Percentiles rank a stretch among this genome's conserved stretches.
Evolutionary conservation across 768 basidiomycete genomes (phyloP).

Genomic region (Boletus sp.): DNA sequence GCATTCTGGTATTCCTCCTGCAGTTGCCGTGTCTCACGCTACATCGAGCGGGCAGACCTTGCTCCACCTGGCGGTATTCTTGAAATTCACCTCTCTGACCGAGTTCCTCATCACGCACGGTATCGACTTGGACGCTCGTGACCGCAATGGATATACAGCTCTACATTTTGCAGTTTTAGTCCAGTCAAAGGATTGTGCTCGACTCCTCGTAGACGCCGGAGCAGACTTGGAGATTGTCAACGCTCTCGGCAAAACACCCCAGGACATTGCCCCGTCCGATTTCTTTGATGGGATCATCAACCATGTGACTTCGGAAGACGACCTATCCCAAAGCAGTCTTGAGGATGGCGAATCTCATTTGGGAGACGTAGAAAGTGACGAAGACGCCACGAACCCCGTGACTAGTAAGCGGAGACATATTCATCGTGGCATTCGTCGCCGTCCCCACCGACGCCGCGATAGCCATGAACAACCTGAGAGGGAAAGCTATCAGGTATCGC

Average conservation of each 20-base stretch:
- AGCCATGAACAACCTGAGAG: slow-evolving; percentile 12
- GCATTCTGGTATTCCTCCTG: slow-evolving; percentile 40
- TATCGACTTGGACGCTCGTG: slow-evolving; percentile 80
- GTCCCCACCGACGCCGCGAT: slow-evolving; percentile 15
- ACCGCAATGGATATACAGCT: slow-evolving; percentile 88
- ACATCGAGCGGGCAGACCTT: slow-evolving; percentile 80
- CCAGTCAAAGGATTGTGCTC: slow-evolving; percentile 60
- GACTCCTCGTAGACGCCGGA: slow-evolving; percentile 70
- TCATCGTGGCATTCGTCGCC: slow-evolving; percentile 37
- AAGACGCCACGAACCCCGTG: slow-evolving; percentile 39
- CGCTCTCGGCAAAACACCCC: slow-evolving; percentile 64
- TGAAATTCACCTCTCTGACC: slow-evolving; percentile 71
- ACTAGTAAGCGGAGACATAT: slow-evolving; percentile 31
- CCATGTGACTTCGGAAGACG: slow-evolving; percentile 18
- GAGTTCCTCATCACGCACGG: slow-evolving; percentile 68
- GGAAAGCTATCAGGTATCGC: not conserved
- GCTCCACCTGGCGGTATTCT: slow-evolving; percentile 81
- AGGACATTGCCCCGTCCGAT: slow-evolving; percentile 51
- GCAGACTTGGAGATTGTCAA: slow-evolving; percentile 80
- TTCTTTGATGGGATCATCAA: slow-evolving; percentile 42
- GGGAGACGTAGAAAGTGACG: slow-evolving; percentile 71
- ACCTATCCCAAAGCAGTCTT: slow-evolving; percentile 19
- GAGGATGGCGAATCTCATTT: slow-evolving; percentile 60
- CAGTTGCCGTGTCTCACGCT: slow-evolving; percentile 64
- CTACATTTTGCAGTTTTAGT: slow-evolving; percentile 80